Evolutionary conservation across 352 stramenopile species (phyloP).

Genomic region (Pythium angustatum): DNA sequence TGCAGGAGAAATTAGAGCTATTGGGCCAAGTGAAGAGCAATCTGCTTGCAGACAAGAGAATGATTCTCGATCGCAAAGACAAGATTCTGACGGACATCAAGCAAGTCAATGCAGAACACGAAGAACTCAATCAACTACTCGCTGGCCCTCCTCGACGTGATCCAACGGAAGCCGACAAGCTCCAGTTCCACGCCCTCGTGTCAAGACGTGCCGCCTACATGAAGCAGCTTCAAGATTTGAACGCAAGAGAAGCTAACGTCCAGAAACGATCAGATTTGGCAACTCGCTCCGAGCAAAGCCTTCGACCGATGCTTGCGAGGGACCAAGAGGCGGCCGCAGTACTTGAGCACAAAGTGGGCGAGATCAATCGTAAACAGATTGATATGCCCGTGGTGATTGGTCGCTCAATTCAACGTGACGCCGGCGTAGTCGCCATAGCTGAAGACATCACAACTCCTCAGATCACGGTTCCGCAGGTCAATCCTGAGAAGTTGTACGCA

Average conservation of each 20-base stretch:
- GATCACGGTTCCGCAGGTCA: constrained; percentile 27
- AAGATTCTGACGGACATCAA: constrained; percentile 49
- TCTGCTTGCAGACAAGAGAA: constrained; percentile 44
- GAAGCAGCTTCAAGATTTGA: constrained; percentile 52
- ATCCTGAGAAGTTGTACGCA: constrained; percentile 44
- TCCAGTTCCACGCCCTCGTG: constrained; percentile 59
- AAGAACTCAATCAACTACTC: constrained; percentile 45
- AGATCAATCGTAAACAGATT: constrained; percentile 32
- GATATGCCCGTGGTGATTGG: constrained; percentile 65
- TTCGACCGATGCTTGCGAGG: constrained; percentile 40
- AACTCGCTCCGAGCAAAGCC: constrained; percentile 37
- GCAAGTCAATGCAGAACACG: constrained; percentile 46
- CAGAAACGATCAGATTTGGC: constrained; percentile 50
- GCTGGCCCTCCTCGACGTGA: constrained; percentile 67
- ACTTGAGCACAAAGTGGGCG: constrained; percentile 35
- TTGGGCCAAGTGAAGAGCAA: constrained; percentile 41
- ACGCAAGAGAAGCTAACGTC: constrained; percentile 44
- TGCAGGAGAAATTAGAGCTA: constrained; percentile 60
- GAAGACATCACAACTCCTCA: not conserved
- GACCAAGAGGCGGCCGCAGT: constrained; percentile 26
- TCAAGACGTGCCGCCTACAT: constrained; percentile 42
- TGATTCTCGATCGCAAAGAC: constrained; percentile 52
- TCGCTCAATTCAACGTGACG: constrained; percentile 42
- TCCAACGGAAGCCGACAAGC: constrained; percentile 57
- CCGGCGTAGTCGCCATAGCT: not conserved